phyloP scores from a whole-genome alignment of 768 basidiomycete genomes.

The Thelephora ganbajun region DNA sequence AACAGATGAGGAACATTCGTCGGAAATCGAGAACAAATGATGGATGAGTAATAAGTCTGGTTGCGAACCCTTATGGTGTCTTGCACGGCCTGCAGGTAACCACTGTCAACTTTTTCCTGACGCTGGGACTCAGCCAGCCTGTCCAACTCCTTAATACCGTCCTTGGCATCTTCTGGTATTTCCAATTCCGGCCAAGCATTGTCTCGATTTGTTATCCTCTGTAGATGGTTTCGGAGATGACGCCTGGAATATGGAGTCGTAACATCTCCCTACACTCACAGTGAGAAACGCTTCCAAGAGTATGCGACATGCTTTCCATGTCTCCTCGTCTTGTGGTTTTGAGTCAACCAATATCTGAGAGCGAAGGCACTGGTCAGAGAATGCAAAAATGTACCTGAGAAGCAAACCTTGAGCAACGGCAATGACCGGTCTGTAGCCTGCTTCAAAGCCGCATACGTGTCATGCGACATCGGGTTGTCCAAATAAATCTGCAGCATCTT shows the following conservation, averaged over 20 bases:
- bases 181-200: too few species aligned
- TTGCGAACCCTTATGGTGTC: constrained; percentile 20
- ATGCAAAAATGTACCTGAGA: neutral
- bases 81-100: constrained; percentile 11
- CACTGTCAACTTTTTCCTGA: constrained; percentile 4
- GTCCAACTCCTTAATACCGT: too few species aligned
- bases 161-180: too few species aligned
- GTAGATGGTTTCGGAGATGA: too few species aligned
- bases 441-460: constrained; percentile 22
- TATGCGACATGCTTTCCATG: constrained; percentile 23
- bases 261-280: constrained; percentile 14
- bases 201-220: too few species aligned
- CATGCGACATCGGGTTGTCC: constrained; percentile 13
- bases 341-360: constrained; percentile 21
- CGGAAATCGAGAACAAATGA: constrained; percentile 11
- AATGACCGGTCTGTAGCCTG: constrained; percentile 38
- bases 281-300: constrained; percentile 30
- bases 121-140: neutral
- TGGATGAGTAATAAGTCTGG: constrained; percentile 15
- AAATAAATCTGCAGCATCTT: constrained; percentile 27
- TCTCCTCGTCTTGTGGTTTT: constrained; percentile 14
- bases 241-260: too few species aligned
- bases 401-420: constrained; percentile 32
- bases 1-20: constrained; percentile 16
- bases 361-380: constrained; percentile 1